Conservation (phyloP, 768 basidiomycete species). For the Suillus alpinus region DNA sequence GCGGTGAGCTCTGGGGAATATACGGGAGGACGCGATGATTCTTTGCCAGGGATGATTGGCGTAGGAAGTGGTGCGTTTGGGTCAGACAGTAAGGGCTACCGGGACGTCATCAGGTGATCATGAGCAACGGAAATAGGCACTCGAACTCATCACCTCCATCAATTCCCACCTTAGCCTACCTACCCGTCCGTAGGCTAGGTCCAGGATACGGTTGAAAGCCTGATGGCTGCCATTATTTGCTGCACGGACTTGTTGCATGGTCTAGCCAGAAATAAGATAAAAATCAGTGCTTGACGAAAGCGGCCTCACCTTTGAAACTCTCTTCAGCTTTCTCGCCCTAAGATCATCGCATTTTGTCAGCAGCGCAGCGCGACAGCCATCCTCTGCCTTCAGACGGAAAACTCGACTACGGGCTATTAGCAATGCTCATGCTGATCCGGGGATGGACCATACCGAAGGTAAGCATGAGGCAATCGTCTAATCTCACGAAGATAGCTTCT, state of each 20-base stretch:
- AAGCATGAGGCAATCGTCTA: conserved; percentile 40
- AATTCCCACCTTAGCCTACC: conserved; percentile 71
- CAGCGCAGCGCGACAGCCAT: conserved; percentile 55
- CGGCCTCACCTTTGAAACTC: conserved; percentile 48
- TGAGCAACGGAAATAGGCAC: neutral
- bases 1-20: conserved; percentile 62
- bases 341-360: conserved; percentile 30
- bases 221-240: conserved; percentile 50
- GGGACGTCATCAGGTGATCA: conserved; percentile 9
- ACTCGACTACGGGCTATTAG: conserved; percentile 47
- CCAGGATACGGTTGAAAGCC: conserved; percentile 58
- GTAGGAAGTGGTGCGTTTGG: conserved; percentile 39
- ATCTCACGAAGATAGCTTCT: conserved; percentile 40
- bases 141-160: conserved; percentile 47
- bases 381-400: conserved; percentile 55
- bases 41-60: conserved; percentile 48
- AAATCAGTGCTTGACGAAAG: neutral
- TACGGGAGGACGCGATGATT: conserved; percentile 58
- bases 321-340: conserved; percentile 42
- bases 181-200: conserved; percentile 73
- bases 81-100: conserved; percentile 56
- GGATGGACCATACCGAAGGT: conserved; percentile 40
- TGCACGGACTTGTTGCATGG: conserved; percentile 45
- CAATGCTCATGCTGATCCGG: neutral
- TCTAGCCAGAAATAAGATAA: conserved; percentile 36